Base-by-base conservation (phyloP, 331 rosid species). In the Cydonia oblonga region DNA sequence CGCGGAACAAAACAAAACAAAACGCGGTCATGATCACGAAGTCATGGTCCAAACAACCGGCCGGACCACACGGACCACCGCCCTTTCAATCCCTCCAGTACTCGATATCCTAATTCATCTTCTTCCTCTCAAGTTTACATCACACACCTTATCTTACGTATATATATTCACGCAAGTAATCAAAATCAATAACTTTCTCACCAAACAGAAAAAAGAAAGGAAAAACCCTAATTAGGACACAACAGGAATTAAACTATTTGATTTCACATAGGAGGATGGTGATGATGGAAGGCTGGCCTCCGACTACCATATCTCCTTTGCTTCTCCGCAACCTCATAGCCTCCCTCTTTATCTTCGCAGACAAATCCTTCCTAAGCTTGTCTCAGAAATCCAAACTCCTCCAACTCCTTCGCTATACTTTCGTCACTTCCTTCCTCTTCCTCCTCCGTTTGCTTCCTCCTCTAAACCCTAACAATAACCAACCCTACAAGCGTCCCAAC, bases 381-480 rank as follows among this genome's bases (percentile, higher is more conserved):
- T 26, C 86, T 23, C 22, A 79, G 30, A 80, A 79, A 16, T 64
- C 78, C 87, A 84, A 74, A 69, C 54, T 84, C 64, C 77, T 92
- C 66, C 70, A 86, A 62, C 61, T 83, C 56, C 12, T 89, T 14
- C 97, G 91, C 74, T 78, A 59, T 67, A 25, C 84, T 2, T 24
- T 85, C 19, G 24, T 85, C 69, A 19, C 84, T 6, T 71, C 40
- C 51, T 79, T 84, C 81, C 57, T 85, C 77, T 86, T 85, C 63
- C 70, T 87, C 78, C 69, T 86, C 3, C 90, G 92, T 6, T 52
- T 85, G 16, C 60, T 87, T 13, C 89, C 90, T 57, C 75, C 86
- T 4, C 6, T 67, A 19, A 30, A 74, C 56, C 69, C 56, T 24
- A 64, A 32, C 30, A 42, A 30, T 22, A 14, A 5, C 26, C 26